These are phyloP conservation scores for Penicillium dipodomyicola DNA, from an alignment of 495 filamentous ascomycete species.

Conservation along the genomic window DNA sequence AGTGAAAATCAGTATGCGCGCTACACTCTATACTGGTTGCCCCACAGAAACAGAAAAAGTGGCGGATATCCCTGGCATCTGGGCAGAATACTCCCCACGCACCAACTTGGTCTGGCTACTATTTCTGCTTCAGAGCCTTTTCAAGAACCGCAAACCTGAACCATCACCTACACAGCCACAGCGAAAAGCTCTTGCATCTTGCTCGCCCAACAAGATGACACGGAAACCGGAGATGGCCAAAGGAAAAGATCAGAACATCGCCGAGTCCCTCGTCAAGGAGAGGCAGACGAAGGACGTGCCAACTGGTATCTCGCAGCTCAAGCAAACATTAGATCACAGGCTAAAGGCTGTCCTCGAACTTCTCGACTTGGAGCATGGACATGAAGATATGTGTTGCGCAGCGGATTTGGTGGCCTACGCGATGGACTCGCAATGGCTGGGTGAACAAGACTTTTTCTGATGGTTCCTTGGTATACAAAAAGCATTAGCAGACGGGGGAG, in stretches of 20 bases:
- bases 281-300: constrained; percentile 17
- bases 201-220: constrained; percentile 36
- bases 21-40: constrained; percentile 37
- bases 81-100: constrained; percentile 45
- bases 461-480: neutral
- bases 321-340: constrained; percentile 35
- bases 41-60: constrained; percentile 32
- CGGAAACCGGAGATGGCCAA: constrained; percentile 12
- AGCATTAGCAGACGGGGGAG: neutral
- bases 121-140: constrained; percentile 47
- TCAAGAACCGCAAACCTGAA: constrained; percentile 41
- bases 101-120: constrained; percentile 54
- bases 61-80: constrained; percentile 39
- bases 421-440: constrained; percentile 47
- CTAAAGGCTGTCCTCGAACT: constrained; percentile 35
- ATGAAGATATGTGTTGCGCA: constrained; percentile 50
- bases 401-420: constrained; percentile 49
- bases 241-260: constrained; percentile 3
- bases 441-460: constrained; percentile 43
- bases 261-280: constrained; percentile 8
- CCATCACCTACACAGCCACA: constrained; percentile 9
- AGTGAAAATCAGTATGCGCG: constrained; percentile 36
- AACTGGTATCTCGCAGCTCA: constrained; percentile 22
- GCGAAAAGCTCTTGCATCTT: constrained; percentile 36
- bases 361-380: constrained; percentile 40